Percentiles rank a stretch among this genome's conserved stretches.
Evolutionary conservation across 164 flowering plant genomes (phyloP).

Genomic region (Stephania cephalantha): DNA sequence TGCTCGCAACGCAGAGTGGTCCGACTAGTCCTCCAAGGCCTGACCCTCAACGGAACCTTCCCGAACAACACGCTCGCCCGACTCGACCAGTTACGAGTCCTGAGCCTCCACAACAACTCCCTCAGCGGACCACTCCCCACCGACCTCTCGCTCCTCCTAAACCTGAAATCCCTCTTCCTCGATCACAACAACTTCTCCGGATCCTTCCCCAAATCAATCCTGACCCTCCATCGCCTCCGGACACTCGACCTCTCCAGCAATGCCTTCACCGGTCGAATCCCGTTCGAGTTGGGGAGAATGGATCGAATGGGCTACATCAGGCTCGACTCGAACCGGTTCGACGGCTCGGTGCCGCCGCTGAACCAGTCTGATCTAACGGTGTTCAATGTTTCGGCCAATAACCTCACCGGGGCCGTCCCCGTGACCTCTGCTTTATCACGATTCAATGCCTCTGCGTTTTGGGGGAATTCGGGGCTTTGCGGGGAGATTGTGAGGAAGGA

Average conservation of each 20-base stretch:
- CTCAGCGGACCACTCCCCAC: slow-evolving; percentile 73
- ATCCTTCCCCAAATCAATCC: slow-evolving; percentile 52
- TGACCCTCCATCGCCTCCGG: slow-evolving; percentile 52
- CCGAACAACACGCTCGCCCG: slow-evolving; percentile 38
- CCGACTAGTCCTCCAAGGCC: slow-evolving; percentile 42
- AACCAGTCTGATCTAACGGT: slow-evolving; percentile 55
- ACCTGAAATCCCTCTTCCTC: slow-evolving; percentile 80
- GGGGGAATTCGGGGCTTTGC: slow-evolving; percentile 63
- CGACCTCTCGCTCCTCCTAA: slow-evolving; percentile 53
- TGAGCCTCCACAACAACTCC: slow-evolving; percentile 67
- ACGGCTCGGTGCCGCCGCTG: slow-evolving; percentile 60
- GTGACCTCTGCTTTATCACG: slow-evolving; percentile 43
- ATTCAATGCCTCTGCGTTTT: slow-evolving; percentile 39
- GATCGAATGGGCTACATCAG: slow-evolving; percentile 51
- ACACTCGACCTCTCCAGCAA: slow-evolving; percentile 68
- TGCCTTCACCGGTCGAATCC: slow-evolving; percentile 49
- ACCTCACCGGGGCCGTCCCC: slow-evolving; percentile 62
- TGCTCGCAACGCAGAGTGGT: slow-evolving; percentile 44
- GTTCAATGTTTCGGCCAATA: slow-evolving; percentile 66
- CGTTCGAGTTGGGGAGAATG: slow-evolving; percentile 29
- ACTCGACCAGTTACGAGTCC: slow-evolving; percentile 74
- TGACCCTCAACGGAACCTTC: slow-evolving; percentile 47
- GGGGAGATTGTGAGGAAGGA: slow-evolving; percentile 60
- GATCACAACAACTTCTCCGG: slow-evolving; percentile 64
- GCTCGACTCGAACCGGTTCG: slow-evolving; percentile 54